Evolutionary conservation across 768 basidiomycete genomes (phyloP), one percentile per base, ranked within the genome.

Genomic region (Russula ochroleuca): DNA sequence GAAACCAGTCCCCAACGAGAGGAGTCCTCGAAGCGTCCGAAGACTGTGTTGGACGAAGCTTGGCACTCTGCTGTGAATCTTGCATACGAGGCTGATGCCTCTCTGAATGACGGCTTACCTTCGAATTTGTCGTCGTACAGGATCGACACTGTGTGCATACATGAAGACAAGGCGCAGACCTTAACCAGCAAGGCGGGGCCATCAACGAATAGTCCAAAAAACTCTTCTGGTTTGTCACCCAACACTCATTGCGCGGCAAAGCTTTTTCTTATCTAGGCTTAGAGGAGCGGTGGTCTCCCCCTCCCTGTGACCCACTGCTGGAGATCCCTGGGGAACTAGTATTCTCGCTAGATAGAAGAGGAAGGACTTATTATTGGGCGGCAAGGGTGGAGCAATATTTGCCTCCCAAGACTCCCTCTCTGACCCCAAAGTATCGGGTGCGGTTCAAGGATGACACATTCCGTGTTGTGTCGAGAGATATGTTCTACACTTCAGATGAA

Each of bases 321-420:
- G 73, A 79, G 17, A 82, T 90, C 41, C 88, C 87, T 3, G 90
- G 87, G 3, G 89, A 91, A 71, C 72, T 85, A 0, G 75, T 90
- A 2, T 76, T 90, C 14, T 85, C 85, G 7, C 71, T 76, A 25
- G 81, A 79, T 3, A 73, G 67, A 48, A 73, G 73, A 59, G 70
- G 67, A 23, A 71, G 71, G 7, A 66, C 69, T 5, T 68, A 71
- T 17, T 86, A 85, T 68, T 92, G 90, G 90, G 88, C 90, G 2
- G 90, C 85, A 1, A 76, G 76, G 70, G 74, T 92, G 45, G 68
- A 85, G 11, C 75, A 69, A 0, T 88, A 85, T 68, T 61, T 82
- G 25, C 76, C 78, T 14, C 79, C 84, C 5, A 75, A 69, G 52
- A 74, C 73, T 28, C 72, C 73, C 2, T 71, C 50, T 21, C 69